Base-by-base conservation (phyloP, 2,329 filamentous ascomycete genomes). In the Paecilomyces variotii region DNA sequence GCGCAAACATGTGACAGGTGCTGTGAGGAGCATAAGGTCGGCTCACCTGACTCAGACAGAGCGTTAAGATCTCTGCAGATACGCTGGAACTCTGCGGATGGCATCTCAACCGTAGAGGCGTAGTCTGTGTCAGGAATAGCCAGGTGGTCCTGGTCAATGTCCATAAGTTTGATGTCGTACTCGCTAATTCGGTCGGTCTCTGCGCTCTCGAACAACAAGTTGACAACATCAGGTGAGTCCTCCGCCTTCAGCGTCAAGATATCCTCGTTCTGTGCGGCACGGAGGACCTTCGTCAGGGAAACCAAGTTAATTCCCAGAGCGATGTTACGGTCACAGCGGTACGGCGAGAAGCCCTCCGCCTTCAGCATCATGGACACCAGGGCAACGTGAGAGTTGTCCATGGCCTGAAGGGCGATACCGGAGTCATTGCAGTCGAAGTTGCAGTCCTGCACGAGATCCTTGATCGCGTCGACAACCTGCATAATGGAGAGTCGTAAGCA, bases 391-490 rank as follows among this genome's bases (percentile, higher is more conserved):
- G 92, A 97, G 85, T 97, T 99, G 83, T 99, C 94, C 95, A 99
- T 99, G 72, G 94, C 94, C 79, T 99, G 94, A 58, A 99, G 89
- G 56, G 93, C 92, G 72, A 99, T 94, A 63, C 94, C 94, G 57
- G 91, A 93, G 83, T 99, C 95, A 88, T 97, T 99, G 88, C 95
- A 99, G 84, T 99, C 94, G 80, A 99, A 99, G 81, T 99, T 99
- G 87, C 94, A 99, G 80, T 99, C 94, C 79, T 97, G 94, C 57
- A 99, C 94, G 56, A 99, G 87, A 72, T 99, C 94, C 80, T 97
- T 97, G 87, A 99, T 97, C 69, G 95, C 91, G 75, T 99, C 95
- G 71, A 99, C 92, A 63, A 97, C 90, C 91, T 96, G 66, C 54
- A 24, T 53, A 14, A 11, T 24, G 54, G 27, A 52, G 53, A 26